A percentile compares a stretch with the other conserved stretches of the same genome.
These are phyloP conservation scores for Henckelia pumila DNA, from an alignment of 257 asterid species.

Conservation along the genomic window DNA sequence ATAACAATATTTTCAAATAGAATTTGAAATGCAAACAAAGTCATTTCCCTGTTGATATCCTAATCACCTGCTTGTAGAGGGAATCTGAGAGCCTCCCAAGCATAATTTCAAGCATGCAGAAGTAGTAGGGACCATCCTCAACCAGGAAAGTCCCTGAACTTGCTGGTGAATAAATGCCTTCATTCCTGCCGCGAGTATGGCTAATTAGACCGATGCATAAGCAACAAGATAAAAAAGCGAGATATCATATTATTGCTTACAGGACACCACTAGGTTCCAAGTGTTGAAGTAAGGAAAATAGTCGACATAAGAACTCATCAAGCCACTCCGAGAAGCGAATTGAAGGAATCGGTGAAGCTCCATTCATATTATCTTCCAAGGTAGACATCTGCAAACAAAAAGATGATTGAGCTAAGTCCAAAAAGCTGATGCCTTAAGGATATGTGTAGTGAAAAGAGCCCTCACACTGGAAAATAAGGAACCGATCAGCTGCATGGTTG, in stretches of 20 bases:
- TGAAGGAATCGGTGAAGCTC: conserved; percentile 55
- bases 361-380: conserved; percentile 67
- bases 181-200: conserved; percentile 66
- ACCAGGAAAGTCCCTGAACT: conserved; percentile 92
- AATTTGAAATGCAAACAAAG: conserved; percentile 12
- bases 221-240: conserved; percentile 24
- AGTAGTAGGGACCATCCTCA: conserved; percentile 94
- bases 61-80: conserved; percentile 81
- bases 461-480: conserved; percentile 92
- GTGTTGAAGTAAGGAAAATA: conserved; percentile 90
- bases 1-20: conserved; percentile 22
- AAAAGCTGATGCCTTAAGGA: conserved; percentile 15
- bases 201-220: conserved; percentile 25
- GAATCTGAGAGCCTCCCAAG: conserved; percentile 87
- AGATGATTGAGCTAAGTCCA: conserved; percentile 36
- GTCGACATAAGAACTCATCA: conserved; percentile 90
- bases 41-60: conserved; percentile 25
- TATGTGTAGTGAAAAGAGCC: conserved; percentile 22
- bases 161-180: conserved; percentile 66
- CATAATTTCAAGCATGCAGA: conserved; percentile 89
- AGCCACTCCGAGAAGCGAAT: conserved; percentile 94
- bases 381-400: conserved; percentile 67
- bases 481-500: conserved; percentile 93
- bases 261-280: conserved; percentile 87
- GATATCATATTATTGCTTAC: conserved; percentile 55